Base-by-base conservation (phyloP, 2,329 filamentous ascomycete species). In the Pseudofabraea citricarpa region DNA sequence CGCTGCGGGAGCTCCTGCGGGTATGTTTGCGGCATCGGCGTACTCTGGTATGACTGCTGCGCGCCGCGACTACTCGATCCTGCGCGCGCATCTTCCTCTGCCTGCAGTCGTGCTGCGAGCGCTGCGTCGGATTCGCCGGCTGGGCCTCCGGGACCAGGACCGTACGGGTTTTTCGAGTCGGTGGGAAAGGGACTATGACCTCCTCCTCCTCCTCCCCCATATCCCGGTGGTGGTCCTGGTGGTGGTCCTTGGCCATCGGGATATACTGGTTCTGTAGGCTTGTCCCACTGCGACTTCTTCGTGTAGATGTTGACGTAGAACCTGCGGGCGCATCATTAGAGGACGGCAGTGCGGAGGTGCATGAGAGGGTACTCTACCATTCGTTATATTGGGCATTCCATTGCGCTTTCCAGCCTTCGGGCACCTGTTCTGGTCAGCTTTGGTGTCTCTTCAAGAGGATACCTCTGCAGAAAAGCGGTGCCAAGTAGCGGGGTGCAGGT, bases 271-370 rank as follows among this genome's bases (percentile, higher is more conserved):
- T 74, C 74, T 27, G 81, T 87, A 15, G 90, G 90, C 54, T 80
- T 84, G 4, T 95, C 86, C 90, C 90, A 96, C 74, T 91, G 86
- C 5, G 90, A 95, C 61, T 85, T 76, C 59, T 93, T 93, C 52
- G 90, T 95, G 65, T 83, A 79, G 48, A 86, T 79, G 69, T 96
- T 93, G 48, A 95, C 86, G 69, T 87, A 96, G 77, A 93, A 95
- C 84, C 85, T 89, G 50, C 6, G 23, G 18, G 6, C 35, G 20
- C 7, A n/a, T 18, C 15, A n/a, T 40, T 41, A 61, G 47, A 54
- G 43, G 39, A 44, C 47, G 32, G 16, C n/a, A 40, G n/a, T 13
- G 36, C 32, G 42, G 40, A 18, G 5, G 6, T 23, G n/a, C n/a
- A 18, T 16, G 24, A 21, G 18, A 16, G 43, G 23, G 45, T 29